Conservation (phyloP, 768 basidiomycete genomes). For the Hypsizygus marmoreus region DNA sequence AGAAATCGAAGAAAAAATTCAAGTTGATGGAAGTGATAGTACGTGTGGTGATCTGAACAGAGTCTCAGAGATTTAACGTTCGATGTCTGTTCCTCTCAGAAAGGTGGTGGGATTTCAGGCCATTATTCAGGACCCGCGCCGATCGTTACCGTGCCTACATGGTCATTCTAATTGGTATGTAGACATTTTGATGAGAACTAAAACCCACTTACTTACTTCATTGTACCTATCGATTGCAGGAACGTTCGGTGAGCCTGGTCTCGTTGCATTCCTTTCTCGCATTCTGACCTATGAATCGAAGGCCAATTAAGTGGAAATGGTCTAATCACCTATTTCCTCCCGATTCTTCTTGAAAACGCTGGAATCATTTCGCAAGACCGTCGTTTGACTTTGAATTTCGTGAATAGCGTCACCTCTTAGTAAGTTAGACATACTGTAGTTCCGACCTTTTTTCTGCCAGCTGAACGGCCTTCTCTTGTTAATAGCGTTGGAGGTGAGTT, state of each 20-base stretch:
- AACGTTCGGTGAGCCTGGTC: constrained; percentile 30
- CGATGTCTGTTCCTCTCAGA: constrained; percentile 24
- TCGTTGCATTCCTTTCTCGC: too few relatives aligned
- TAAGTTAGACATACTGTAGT: too few relatives aligned
- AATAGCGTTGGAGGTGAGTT: constrained; percentile 37
- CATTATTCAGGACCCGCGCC: constrained; percentile 46
- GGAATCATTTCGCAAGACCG: constrained; percentile 44
- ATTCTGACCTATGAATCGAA: constrained; percentile 8
- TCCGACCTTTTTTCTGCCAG: background rate
- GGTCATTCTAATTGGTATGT: constrained; percentile 49
- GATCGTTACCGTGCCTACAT: constrained; percentile 51
- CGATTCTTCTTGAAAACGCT: constrained; percentile 47
- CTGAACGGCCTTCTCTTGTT: background rate
- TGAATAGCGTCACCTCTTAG: constrained; percentile 54
- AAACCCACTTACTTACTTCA: background rate
- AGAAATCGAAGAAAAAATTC: constrained; percentile 54
- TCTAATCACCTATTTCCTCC: constrained; percentile 51
- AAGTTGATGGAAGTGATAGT: constrained; percentile 48
- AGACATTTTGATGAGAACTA: background rate
- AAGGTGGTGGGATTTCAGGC: constrained; percentile 57
- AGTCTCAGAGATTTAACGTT: background rate
- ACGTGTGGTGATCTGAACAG: constrained; percentile 14
- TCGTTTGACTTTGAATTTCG: constrained; percentile 48
- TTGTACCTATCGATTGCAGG: constrained; percentile 16
- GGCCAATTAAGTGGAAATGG: constrained; percentile 54